Base-by-base conservation (phyloP, 495 filamentous ascomycete genomes). In the Hypomontagnella monticulosa region DNA sequence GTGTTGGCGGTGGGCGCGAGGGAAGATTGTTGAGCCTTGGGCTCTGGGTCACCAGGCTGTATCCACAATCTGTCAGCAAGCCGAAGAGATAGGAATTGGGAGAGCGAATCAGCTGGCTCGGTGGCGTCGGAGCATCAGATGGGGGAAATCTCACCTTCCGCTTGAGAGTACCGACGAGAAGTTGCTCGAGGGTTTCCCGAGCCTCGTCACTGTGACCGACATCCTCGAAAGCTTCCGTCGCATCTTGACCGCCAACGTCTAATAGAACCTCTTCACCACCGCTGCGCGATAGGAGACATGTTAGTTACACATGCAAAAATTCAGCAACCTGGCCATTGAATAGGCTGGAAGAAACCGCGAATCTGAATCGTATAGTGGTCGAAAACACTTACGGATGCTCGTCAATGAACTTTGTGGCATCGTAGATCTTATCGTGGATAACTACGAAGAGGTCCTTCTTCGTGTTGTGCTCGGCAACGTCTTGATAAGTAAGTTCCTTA, bases 191-290 rank as follows among this genome's bases (percentile, higher is more conserved):
- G 72, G 97, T 93, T 83, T 97, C 93, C 51, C 96, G 89, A 60
- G 96, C 96, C 83, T 99, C 96, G 77, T 99, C 96, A 76, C 91
- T 95, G 89, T 99, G 96, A 63, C 96, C 96, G 76, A 99, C 96
- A 80, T 99, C 96, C 83, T 99, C 95, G 77, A 99, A 99, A 57
- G 95, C 93, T 80, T 98, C 96, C 71, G 95, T 96, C 70, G 93
- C 91, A 80, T 99, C 95, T 80, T 97, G 93, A 73, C 95, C 95
- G 72, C 83, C 95, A 66, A 98, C 93, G 74, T 99, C 96, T 69
- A 98, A 87, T 30, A 99, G 82, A 69, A 98, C 95, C 84, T 99
- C 96, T 80, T 98, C 96, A 79, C 95, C 95, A 83, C 96, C 96
- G 51, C 95, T 99, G 73, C 58, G 6, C 23, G 14, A 32, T 23